Evolutionary conservation across 2,329 filamentous ascomycete genomes (phyloP).

Genomic region (Zymoseptoria brevis): DNA sequence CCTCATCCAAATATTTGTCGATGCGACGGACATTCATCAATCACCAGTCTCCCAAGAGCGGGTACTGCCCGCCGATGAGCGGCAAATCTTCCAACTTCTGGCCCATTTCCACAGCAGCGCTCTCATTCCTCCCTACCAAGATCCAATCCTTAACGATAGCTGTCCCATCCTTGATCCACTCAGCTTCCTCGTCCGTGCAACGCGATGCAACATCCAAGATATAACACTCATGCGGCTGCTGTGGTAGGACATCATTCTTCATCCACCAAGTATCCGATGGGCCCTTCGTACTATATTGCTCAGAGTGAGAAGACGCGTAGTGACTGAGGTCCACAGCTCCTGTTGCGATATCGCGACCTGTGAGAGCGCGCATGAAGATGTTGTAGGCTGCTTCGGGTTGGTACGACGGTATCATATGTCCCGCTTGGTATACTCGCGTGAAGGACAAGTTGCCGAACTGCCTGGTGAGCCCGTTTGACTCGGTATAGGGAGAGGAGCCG

Average conservation of each 20-base stretch:
- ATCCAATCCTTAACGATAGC: slow-evolving; percentile 28
- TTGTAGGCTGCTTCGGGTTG: slow-evolving; percentile 33
- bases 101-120: background rate
- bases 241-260: slow-evolving; percentile 25
- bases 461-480: slow-evolving; percentile 25
- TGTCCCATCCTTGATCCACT: slow-evolving; percentile 23
- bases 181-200: slow-evolving; percentile 24
- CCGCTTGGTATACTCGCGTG: slow-evolving; percentile 43
- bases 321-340: slow-evolving; percentile 20
- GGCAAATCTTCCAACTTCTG: background rate
- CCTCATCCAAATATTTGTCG: background rate
- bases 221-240: slow-evolving; percentile 23
- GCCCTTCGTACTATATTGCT: slow-evolving; percentile 20
- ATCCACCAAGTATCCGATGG: slow-evolving; percentile 26
- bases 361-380: slow-evolving; percentile 32
- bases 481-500: slow-evolving; percentile 16
- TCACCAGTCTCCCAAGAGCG: slow-evolving; percentile 1
- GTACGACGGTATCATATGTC: slow-evolving; percentile 37
- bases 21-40: too few species aligned
- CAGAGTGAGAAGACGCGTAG: slow-evolving; percentile 7
- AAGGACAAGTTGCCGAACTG: slow-evolving; percentile 34
- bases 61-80: background rate
- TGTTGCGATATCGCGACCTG: slow-evolving; percentile 30
- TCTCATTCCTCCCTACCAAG: slow-evolving; percentile 18
- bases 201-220: slow-evolving; percentile 9